Evolutionary conservation across 2,329 filamentous ascomycete species (phyloP), one percentile per base, ranked within the genome.

Genomic region (Ascochyta rabiei): DNA sequence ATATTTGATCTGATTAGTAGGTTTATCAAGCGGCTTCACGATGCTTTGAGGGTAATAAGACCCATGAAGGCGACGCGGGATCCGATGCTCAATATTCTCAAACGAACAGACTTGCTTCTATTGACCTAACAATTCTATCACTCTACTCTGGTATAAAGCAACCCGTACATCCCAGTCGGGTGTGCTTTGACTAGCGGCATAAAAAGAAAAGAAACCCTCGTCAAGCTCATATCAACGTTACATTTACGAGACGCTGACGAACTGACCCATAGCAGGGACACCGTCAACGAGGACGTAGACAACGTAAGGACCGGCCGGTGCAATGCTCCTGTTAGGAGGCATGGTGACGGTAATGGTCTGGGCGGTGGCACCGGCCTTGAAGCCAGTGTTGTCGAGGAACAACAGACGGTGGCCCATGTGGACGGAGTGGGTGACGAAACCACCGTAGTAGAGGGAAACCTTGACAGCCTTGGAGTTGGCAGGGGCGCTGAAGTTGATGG

Each of bases 341-440:
- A 82, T 81, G 12, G 71, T 82, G 42, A 83, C 82, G 9, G 75
- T 79, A 52, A 86, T 66, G 21, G 75, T 80, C 59, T 83, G 80
- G 21, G 58, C 54, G 19, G 70, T 75, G 35, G 64, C 60, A 10
- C 77, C 78, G 1, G 76, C 65, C n/a, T 63, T 64, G 69, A 80
- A 85, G 34, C 80, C 81, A 18, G 71, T 72, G 39, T 67, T 73
- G 58, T 86, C 83, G 35, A 86, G 74, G 61, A 80, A 79, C 35
- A 82, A 53, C 80, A 86, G 82, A 10, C 83, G 79, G 60, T 85
- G 83, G 38, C 83, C 82, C 84, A 86, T 86, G 66, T 86, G 84
- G 18, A 86, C 65, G 1, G 78, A 81, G 69, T 87, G 84, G 31
- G 84, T 86, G 37, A 86, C 81, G 61, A 84, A 86, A 6, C 84